Conservation (phyloP, 2,329 filamentous ascomycete species). For the Nannizzia gypsea region DNA sequence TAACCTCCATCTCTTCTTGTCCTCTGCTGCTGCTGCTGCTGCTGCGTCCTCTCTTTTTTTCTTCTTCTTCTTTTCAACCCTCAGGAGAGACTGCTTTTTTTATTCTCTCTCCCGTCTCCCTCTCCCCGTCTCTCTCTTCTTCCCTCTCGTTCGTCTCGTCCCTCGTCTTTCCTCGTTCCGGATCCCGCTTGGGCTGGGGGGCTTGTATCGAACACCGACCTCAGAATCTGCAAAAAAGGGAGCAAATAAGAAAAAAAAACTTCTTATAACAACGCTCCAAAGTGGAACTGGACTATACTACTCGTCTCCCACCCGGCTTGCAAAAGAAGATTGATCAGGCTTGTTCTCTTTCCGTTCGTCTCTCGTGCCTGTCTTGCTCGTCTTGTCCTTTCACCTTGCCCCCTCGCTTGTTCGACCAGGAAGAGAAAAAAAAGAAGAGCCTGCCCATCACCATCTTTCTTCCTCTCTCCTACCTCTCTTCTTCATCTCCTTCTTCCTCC, state of each 20-base stretch:
- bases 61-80: constrained; percentile 7
- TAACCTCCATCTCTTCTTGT: constrained; percentile 9
- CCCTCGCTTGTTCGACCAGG: constrained; percentile 7
- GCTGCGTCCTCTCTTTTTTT: constrained; percentile 15
- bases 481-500: too few species aligned
- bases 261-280: constrained; percentile 1
- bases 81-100: constrained; percentile 11
- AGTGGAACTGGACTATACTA: not conserved
- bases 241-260: constrained; percentile 1
- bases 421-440: not conserved
- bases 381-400: not conserved
- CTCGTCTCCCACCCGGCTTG: constrained; percentile 12
- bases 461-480: too few species aligned
- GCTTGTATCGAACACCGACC: constrained; percentile 8
- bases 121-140: constrained; percentile 5
- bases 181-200: constrained; percentile 6
- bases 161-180: constrained; percentile 5
- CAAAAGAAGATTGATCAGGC: not conserved
- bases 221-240: constrained; percentile 2
- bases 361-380: not conserved
- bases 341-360: not conserved
- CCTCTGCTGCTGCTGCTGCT: constrained; percentile 15
- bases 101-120: constrained; percentile 7
- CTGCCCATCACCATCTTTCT: not conserved
- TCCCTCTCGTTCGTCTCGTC: constrained; percentile 17